Percentiles rank a stretch among this genome's conserved stretches.
These are phyloP conservation scores for Coemansia aciculifera DNA, from an alignment of 192 early-diverging fungal species.

Conservation along the genomic window DNA sequence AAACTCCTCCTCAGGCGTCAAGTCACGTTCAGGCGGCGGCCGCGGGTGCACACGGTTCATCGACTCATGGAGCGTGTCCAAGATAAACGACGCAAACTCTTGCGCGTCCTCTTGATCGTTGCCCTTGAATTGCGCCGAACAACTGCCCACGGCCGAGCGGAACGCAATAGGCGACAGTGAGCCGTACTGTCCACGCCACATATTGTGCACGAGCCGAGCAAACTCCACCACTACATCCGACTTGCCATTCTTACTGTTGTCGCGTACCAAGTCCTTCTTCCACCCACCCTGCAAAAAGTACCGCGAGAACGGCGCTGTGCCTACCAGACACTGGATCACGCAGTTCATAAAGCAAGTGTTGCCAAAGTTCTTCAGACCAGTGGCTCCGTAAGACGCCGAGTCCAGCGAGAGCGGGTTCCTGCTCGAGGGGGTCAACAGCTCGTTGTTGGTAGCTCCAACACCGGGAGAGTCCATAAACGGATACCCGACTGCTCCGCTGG, in stretches of 20 bases:
- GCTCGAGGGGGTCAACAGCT: neutral
- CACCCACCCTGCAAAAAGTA: conserved; percentile 69
- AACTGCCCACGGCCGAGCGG: conserved; percentile 70
- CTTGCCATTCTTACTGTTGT: conserved; percentile 66
- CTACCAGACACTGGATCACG: conserved; percentile 75
- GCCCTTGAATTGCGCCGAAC: conserved; percentile 80
- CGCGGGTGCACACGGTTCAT: conserved; percentile 68
- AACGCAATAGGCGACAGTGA: conserved; percentile 80
- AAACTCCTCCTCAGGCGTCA: conserved; percentile 50
- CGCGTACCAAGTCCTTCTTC: conserved; percentile 38
- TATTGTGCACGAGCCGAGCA: conserved; percentile 70
- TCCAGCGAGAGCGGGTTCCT: conserved; percentile 24
- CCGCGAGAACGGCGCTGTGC: conserved; percentile 67
- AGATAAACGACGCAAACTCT: conserved; percentile 88
- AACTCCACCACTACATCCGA: conserved; percentile 71
- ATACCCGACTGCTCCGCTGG: neutral
- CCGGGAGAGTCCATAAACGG: neutral
- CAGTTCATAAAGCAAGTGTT: conserved; percentile 90
- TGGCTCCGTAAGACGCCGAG: conserved; percentile 61
- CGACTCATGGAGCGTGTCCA: conserved; percentile 92
- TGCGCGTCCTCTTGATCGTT: conserved; percentile 96
- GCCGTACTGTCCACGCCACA: conserved; percentile 80
- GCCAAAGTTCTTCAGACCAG: conserved; percentile 77
- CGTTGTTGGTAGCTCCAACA: neutral
- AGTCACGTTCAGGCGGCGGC: conserved; percentile 47